Conservation (phyloP, 441 rosid species). For the Adansonia madagascariensis region DNA sequence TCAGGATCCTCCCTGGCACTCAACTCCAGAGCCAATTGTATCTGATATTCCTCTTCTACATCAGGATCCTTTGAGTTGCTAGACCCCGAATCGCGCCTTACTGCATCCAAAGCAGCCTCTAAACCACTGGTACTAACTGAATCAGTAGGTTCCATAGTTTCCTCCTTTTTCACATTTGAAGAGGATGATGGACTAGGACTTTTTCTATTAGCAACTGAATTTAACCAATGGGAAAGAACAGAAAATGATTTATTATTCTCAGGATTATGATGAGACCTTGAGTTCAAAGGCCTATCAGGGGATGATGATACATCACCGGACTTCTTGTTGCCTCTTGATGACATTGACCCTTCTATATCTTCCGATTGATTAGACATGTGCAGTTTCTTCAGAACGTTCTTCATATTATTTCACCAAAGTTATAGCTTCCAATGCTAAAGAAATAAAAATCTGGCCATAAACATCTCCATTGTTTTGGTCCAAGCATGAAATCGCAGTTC, state of each 20-base stretch:
- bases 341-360: constrained; percentile 60
- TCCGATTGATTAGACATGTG: constrained; percentile 73
- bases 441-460: constrained; percentile 54
- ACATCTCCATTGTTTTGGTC: constrained; percentile 72
- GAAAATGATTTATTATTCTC: constrained; percentile 65
- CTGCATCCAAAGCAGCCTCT: constrained; percentile 52
- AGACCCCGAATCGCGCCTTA: constrained; percentile 57
- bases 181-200: constrained; percentile 74
- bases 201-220: constrained; percentile 65
- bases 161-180: constrained; percentile 51
- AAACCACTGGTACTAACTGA: constrained; percentile 43
- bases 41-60: constrained; percentile 92
- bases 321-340: constrained; percentile 53
- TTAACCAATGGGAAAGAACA: constrained; percentile 81
- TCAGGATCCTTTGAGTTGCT: constrained; percentile 70
- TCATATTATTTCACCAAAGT: constrained; percentile 58
- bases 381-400: constrained; percentile 84
- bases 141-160: constrained; percentile 51
- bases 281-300: constrained; percentile 39
- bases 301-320: constrained; percentile 43
- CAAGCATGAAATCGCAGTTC: constrained; percentile 55
- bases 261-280: constrained; percentile 45
- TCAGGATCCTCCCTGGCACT: constrained; percentile 98
- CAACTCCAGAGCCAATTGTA: constrained; percentile 86
- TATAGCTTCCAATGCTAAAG: constrained; percentile 46